Base-by-base conservation (phyloP, 495 filamentous ascomycete genomes). In the Xylaria scruposa region DNA sequence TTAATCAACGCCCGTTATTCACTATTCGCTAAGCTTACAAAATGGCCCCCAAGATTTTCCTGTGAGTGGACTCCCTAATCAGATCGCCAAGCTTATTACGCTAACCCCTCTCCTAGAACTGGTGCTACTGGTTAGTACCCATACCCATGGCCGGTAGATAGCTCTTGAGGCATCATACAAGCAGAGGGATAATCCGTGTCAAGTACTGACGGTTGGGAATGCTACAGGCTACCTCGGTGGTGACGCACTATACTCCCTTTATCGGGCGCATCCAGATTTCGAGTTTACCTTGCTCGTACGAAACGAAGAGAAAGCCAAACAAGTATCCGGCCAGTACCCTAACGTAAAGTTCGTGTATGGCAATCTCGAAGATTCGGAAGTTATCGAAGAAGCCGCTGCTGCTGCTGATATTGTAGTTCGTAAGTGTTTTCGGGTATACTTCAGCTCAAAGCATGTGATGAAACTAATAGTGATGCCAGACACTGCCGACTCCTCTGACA, bases 191-290 rank as follows among this genome's bases (percentile, higher is more conserved):
- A 26, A 59, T 59, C 6, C 24, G 33, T 46, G 53, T 36, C 26
- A 7, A 31, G n/a, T 46, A 54, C 51, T 71, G 69, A 71, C 49
- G 4, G 53, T 31, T n/a, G 29, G 3, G 47, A 47, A 71, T 56
- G 26, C 24, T 38, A 10, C 86, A 70, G 92, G 92, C 47, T 95
- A 94, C 76, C 92, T 95, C 71, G 93, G 92, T 29, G 92, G 94
- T 21, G 91, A 94, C 73, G 86, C 84, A 36, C 84, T 94, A 46
- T 89, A 89, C 71, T 80, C 81, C 19, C 78, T 95, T 24, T 73
- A 81, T 56, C 81, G 87, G 12, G 83, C 88, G 13, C 90, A 94
- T 76, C 92, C 91, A 1, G 89, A 94, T 42, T 91, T 88, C 78
- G 83, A 92, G 53, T 84, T 90, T 75, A 88, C 91, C 1, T 83